Conservation (phyloP, 2,329 filamentous ascomycete species). For the Cladobotryum mycophilum region DNA sequence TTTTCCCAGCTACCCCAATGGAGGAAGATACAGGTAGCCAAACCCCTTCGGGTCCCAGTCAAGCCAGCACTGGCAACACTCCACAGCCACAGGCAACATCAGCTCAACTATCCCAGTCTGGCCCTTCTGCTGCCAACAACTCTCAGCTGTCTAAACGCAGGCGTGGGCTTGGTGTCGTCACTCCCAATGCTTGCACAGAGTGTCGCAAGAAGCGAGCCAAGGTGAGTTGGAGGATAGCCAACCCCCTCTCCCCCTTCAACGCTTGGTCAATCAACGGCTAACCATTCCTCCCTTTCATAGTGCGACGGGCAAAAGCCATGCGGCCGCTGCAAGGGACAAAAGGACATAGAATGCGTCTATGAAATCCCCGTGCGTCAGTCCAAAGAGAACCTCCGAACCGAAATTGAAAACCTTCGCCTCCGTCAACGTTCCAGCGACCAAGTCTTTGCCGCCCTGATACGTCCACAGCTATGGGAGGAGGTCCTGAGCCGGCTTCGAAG, state of each 20-base stretch:
- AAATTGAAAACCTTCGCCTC: constrained; percentile 51
- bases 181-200: constrained; percentile 55
- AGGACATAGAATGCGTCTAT: constrained; percentile 52
- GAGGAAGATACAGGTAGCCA: constrained; percentile 21
- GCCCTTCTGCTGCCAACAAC: constrained; percentile 10
- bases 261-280: neutral
- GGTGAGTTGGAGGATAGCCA: constrained; percentile 28
- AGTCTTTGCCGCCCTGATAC: constrained; percentile 48
- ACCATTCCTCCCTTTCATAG: constrained; percentile 24
- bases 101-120: constrained; percentile 18
- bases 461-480: constrained; percentile 47
- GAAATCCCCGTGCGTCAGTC: constrained; percentile 58
- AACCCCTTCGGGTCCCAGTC: constrained; percentile 24
- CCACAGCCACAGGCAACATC: constrained; percentile 22
- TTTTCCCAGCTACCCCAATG: constrained; percentile 1
- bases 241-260: neutral
- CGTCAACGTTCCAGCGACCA: constrained; percentile 50
- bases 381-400: constrained; percentile 54
- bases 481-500: constrained; percentile 46
- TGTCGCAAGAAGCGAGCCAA: constrained; percentile 58
- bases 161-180: constrained; percentile 50
- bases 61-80: constrained; percentile 27
- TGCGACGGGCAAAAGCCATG: constrained; percentile 55
- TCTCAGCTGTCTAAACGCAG: constrained; percentile 42
- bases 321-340: constrained; percentile 48